Evolutionary conservation across 306 rosid species (phyloP), one percentile per base, ranked within the genome.

Genomic region (Malus orientalis): DNA sequence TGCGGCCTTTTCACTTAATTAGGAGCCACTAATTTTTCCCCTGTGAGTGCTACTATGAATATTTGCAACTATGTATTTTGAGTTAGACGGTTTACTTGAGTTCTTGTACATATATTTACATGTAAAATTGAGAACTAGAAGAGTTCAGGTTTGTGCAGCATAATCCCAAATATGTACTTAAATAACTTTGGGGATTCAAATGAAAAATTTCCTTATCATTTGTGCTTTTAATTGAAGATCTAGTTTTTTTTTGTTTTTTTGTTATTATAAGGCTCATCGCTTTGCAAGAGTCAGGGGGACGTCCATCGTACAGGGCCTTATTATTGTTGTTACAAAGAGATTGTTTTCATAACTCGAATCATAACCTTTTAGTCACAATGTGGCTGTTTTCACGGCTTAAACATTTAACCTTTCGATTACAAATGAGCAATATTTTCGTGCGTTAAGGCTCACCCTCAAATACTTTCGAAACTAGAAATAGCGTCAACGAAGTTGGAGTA

Each of bases 81-180:
- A 64, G 74, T 79, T 76, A 81, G 87, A 76, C 42, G 76, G 76
- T 74, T 78, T 70, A 77, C 74, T 70, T 70, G 69, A 73, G 76
- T 83, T 70, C 38, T 3, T 82, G 82, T 79, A 86, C 69, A 76
- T 86, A 76, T 79, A 36, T 60, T 67, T 76, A 45, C 81, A 7
- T 70, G 76, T 75, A 75, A 55, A 55, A 81, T 86, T 75, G 83
- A 86, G 79, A 70, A 65, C 76, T 58, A 73, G 84, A 81, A 76
- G 53, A 79, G 78, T 74, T 72, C 78, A 72, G 78, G 80, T 76
- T 80, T 81, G 78, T 78, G 86, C 73, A 73, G 82, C 55, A 57
- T 70, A 74, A 76, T 65, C 82, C 86, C 72, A 65, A 65, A 45
- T 49, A 45, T 87, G 86, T 84, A 70, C 54, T 55, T 81, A 67